Conservation (phyloP, 2,329 filamentous ascomycete genomes). For the Cadophora luteo-olivacea region DNA sequence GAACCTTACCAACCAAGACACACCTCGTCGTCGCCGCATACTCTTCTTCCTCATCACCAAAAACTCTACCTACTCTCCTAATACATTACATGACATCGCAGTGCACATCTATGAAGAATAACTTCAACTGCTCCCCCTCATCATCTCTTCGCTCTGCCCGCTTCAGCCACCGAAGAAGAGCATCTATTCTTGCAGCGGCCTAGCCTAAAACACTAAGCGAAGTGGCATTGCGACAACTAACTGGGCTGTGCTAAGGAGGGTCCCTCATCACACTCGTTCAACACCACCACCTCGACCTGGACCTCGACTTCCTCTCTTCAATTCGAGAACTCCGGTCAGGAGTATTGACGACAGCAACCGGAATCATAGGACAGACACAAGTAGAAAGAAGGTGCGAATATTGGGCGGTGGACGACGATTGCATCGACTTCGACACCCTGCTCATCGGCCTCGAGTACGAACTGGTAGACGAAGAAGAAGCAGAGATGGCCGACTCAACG, state of each 20-base stretch:
- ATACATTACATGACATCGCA: not conserved
- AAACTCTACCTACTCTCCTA: not conserved
- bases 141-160: slow-evolving; percentile 7
- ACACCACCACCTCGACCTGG: slow-evolving; percentile 17
- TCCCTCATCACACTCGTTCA: slow-evolving; percentile 26
- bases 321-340: slow-evolving; percentile 21
- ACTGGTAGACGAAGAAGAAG: slow-evolving; percentile 6
- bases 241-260: slow-evolving; percentile 22
- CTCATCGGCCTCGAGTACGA: slow-evolving; percentile 38
- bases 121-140: slow-evolving; percentile 4
- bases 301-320: slow-evolving; percentile 14
- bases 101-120: not conserved
- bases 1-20: slow-evolving; percentile 7
- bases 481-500: slow-evolving; percentile 40
- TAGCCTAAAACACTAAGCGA: slow-evolving; percentile 25
- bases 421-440: slow-evolving; percentile 30
- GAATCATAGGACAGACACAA: slow-evolving; percentile 25
- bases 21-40: slow-evolving; percentile 11
- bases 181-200: slow-evolving; percentile 24
- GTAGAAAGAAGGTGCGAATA: slow-evolving; percentile 25
- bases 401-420: slow-evolving; percentile 25
- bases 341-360: slow-evolving; percentile 26
- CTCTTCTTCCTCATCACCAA: slow-evolving; percentile 2
- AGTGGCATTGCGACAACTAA: slow-evolving; percentile 24
- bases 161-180: slow-evolving; percentile 8